Base-by-base conservation (phyloP, 2,329 filamentous ascomycete genomes). In the Botrytis pseudocinerea region DNA sequence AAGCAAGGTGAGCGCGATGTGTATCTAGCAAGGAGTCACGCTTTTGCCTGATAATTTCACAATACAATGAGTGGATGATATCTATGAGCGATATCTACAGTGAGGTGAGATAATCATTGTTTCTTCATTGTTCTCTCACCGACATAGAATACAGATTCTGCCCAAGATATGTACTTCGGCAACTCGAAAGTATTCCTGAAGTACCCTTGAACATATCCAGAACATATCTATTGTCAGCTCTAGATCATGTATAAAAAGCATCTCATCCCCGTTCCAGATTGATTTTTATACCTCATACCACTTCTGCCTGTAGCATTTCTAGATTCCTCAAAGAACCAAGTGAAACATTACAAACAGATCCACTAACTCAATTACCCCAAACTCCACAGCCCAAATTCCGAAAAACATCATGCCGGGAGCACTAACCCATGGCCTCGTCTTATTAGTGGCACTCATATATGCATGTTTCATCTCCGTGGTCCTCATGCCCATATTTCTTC, bases 341-440 rank as follows among this genome's bases (percentile, higher is more conserved):
- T 20, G 5, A 28, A 46, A 20, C 12, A 12, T n/a, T 28, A 66
- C 63, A n/a, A 14, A 2, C 46, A 66, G 63, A 22, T 5, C 14
- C 46, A n/a, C 22, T 10, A 8, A 32, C 22, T 9, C 22, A 61
- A 46, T 20, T 40, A 28, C 6, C 61, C 18, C 61, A 32, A 63
- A 20, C 14, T 20, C 16, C 18, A 63, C 22, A 44, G 9, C 14
- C 40, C 5, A 40, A 51, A 1, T 9, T 22, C 28, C 32, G 14
- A 10, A 48, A 48, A 51, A 14, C 14, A 65, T 6, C 28, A 66
- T 66, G 63, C 10, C 32, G 25, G 0, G 2, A 25, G 2, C 2
- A 38, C 1, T 16, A n/a, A 20, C 35, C 0, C 14, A 3, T 7
- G 1, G 14, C 25, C 4, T 57, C 7, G 2, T 0, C 2, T 3